Conservation (phyloP, 305 asterid genomes). For the Petunia hybrid region DNA sequence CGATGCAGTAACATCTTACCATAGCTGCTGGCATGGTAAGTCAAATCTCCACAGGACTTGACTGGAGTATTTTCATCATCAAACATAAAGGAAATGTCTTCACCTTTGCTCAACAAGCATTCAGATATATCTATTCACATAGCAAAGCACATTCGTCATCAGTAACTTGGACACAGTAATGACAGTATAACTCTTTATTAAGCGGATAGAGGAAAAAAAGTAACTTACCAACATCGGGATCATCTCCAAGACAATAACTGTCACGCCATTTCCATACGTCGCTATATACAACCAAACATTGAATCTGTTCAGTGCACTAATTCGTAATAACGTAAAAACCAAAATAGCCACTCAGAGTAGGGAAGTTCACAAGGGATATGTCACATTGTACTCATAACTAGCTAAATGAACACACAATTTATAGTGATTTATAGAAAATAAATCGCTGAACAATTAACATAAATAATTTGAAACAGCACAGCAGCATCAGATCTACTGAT, state of each 20-base stretch:
- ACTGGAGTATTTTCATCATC: conserved; percentile 71
- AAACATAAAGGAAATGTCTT: conserved; percentile 53
- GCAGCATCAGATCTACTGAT: conserved; percentile 20
- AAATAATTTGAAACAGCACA: neutral
- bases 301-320: conserved; percentile 27
- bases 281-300: conserved; percentile 40
- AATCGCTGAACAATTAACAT: neutral
- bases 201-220: neutral
- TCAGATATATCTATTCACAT: conserved; percentile 56
- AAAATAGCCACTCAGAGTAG: neutral
- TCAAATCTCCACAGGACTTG: conserved; percentile 77
- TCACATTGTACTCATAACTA: conserved; percentile 24
- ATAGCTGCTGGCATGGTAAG: conserved; percentile 46
- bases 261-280: conserved; percentile 76
- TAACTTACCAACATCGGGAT: conserved; percentile 56
- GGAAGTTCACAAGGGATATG: neutral
- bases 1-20: conserved; percentile 46
- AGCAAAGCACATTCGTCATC: conserved; percentile 37
- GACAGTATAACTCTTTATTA: neutral
- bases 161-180: neutral
- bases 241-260: conserved; percentile 57
- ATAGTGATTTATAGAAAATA: neutral
- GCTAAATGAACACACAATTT: neutral
- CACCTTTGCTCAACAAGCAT: conserved; percentile 53
- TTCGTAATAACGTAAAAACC: neutral